Percentiles rank a stretch among this genome's conserved stretches.
Evolutionary conservation across 306 rosid genomes (phyloP).

Genomic region (Pyrus communis): DNA sequence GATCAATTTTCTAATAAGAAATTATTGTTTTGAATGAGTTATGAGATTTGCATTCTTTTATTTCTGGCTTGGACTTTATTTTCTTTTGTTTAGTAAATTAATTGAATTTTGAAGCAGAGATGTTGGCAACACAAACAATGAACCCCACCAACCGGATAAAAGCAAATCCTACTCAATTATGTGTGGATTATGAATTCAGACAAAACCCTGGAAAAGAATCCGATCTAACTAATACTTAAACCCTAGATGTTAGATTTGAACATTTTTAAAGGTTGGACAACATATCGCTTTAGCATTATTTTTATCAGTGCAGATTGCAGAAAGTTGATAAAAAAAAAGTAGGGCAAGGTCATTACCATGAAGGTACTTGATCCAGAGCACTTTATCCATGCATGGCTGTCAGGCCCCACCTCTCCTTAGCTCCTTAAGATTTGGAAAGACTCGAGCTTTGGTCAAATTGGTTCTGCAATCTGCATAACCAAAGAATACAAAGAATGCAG

Average conservation of each 20-base stretch:
- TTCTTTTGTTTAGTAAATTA: not conserved
- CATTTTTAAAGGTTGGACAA: conserved; percentile 10
- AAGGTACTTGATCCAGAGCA: conserved; percentile 11
- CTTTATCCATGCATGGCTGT: conserved; percentile 13
- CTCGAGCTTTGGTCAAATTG: conserved; percentile 10
- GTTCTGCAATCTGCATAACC: not conserved
- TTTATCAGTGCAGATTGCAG: conserved; percentile 2
- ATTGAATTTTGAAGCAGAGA: conserved; percentile 3
- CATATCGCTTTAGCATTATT: conserved; percentile 8
- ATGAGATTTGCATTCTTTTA: not conserved
- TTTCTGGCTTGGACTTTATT: not conserved
- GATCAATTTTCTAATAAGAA: not conserved
- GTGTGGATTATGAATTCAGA: conserved; percentile 11
- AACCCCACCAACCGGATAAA: conserved; percentile 30
- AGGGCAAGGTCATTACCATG: conserved; percentile 17
- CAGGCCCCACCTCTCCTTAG: not conserved
- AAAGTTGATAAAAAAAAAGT: not conserved
- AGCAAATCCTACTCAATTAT: conserved; percentile 5
- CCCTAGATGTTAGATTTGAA: conserved; percentile 16
- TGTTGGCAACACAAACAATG: conserved; percentile 17
- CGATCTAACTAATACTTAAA: conserved; percentile 5
- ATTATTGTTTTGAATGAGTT: not conserved
- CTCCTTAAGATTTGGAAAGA: conserved; percentile 9
- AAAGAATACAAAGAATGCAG: not conserved
- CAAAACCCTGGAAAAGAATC: conserved; percentile 23